Evolutionary conservation across 192 early-diverging fungal genomes (phyloP).

Genomic region (Allomyces arbusculus): DNA sequence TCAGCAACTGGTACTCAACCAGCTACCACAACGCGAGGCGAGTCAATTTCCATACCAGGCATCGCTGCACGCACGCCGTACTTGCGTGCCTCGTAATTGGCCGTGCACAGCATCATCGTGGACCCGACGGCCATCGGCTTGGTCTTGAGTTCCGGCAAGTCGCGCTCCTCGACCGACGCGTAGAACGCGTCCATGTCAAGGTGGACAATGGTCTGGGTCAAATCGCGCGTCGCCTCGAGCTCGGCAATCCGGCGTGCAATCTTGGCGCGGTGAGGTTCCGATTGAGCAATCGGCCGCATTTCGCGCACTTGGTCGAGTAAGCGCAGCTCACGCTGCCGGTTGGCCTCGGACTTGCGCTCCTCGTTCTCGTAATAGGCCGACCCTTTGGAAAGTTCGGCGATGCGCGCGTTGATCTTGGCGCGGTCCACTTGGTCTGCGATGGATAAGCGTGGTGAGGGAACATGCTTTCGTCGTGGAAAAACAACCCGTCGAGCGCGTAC

Average conservation of each 20-base stretch:
- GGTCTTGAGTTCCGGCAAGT: constrained; percentile 31
- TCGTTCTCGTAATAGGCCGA: background rate
- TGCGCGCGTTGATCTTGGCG: background rate
- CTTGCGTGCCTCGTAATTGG: constrained; percentile 42
- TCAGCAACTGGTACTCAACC: too few species aligned
- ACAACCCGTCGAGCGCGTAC: background rate
- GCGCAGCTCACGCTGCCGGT: background rate
- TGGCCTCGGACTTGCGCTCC: background rate
- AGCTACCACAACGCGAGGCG: too few species aligned
- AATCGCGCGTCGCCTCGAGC: constrained; percentile 20
- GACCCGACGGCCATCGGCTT: constrained; percentile 43
- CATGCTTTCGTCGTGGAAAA: background rate
- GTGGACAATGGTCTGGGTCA: constrained; percentile 31
- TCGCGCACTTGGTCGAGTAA: background rate
- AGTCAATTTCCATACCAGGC: constrained; percentile 13
- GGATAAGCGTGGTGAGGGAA: background rate
- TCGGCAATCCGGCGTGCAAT: constrained; percentile 14
- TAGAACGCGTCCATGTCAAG: constrained; percentile 60
- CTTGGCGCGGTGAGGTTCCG: constrained; percentile 14
- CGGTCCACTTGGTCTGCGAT: background rate
- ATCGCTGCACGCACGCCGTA: constrained; percentile 47
- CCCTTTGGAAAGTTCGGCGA: background rate
- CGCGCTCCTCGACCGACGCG: constrained; percentile 46
- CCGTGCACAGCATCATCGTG: constrained; percentile 31
- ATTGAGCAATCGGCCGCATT: background rate